Conservation (phyloP, 352 stramenopile species). For the Globisporangium middletonii region DNA sequence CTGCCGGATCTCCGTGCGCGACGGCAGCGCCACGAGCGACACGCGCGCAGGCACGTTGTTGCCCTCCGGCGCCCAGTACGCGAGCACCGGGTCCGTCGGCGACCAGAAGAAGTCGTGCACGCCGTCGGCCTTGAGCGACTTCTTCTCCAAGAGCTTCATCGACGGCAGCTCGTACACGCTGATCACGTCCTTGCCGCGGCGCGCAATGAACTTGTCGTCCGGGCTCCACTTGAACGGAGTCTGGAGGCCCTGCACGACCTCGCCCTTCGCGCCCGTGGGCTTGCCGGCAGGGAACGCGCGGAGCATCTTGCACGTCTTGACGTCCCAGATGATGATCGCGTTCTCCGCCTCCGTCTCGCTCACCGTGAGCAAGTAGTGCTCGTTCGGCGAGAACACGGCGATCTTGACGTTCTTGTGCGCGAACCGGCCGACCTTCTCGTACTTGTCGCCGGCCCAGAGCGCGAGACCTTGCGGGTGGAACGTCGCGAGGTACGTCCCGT, state of each 20-base stretch:
- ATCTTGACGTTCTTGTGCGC: constrained; percentile 93
- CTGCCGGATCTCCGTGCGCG: constrained; percentile 92
- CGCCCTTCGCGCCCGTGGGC: constrained; percentile 55
- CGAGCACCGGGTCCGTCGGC: constrained; percentile 91
- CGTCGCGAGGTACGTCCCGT: constrained; percentile 97
- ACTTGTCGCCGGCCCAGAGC: constrained; percentile 95
- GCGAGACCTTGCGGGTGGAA: constrained; percentile 96
- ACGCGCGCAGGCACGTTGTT: constrained; percentile 95
- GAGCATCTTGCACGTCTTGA: constrained; percentile 87
- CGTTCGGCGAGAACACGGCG: constrained; percentile 92
- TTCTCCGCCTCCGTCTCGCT: constrained; percentile 92
- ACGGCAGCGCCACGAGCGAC: constrained; percentile 95
- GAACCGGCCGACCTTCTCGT: constrained; percentile 97
- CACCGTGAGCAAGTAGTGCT: constrained; percentile 97
- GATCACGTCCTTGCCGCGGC: constrained; percentile 91
- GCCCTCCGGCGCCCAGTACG: constrained; percentile 96
- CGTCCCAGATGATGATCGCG: constrained; percentile 96
- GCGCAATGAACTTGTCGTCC: constrained; percentile 94
- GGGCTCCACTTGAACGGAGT: constrained; percentile 94
- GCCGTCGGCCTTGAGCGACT: constrained; percentile 92
- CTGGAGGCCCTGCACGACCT: constrained; percentile 77
- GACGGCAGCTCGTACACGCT: constrained; percentile 94
- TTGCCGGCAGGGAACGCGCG: constrained; percentile 80
- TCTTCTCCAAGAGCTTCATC: constrained; percentile 98
- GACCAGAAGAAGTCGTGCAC: constrained; percentile 98